Percentiles rank a stretch among this genome's conserved stretches.
Conservation (phyloP, 257 asterid species). For the Ehretia macrophylla region DNA sequence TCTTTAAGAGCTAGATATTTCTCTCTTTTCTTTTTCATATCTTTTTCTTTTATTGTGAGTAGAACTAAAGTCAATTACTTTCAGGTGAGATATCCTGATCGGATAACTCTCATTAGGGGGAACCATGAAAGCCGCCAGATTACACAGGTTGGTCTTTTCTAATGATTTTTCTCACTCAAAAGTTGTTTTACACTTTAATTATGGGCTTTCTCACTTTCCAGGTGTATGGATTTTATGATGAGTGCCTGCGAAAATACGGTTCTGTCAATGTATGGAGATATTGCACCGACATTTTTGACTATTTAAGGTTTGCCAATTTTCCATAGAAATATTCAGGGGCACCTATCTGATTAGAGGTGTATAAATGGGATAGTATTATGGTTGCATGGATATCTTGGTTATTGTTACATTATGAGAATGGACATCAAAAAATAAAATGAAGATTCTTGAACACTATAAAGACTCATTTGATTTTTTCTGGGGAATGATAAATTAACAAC, state of each 20-base stretch:
- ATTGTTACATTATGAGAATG: too few species aligned
- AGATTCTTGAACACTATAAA: too few species aligned
- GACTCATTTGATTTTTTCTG: too few species aligned
- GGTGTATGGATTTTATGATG: slow-evolving; percentile 99
- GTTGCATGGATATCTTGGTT: too few species aligned
- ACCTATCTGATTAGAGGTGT: slow-evolving; percentile 7
- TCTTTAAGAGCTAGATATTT: background rate
- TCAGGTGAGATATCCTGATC: slow-evolving; percentile 95
- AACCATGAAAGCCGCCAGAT: slow-evolving; percentile 98
- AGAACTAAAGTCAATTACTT: slow-evolving; percentile 7
- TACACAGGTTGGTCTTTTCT: slow-evolving; percentile 66
- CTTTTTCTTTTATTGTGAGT: slow-evolving; percentile 2
- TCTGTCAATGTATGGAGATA: slow-evolving; percentile 97
- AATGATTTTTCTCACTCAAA: slow-evolving; percentile 14
- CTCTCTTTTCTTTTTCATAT: background rate
- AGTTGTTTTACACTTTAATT: slow-evolving; percentile 11
- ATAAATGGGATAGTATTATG: too few species aligned
- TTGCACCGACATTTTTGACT: slow-evolving; percentile 96
- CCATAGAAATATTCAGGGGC: slow-evolving; percentile 2
- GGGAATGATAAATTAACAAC: too few species aligned
- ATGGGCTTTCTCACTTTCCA: slow-evolving; percentile 28
- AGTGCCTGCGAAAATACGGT: slow-evolving; percentile 93
- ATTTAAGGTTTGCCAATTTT: slow-evolving; percentile 63
- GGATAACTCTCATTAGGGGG: slow-evolving; percentile 94
- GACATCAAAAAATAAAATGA: too few species aligned